Evolutionary conservation across 2,329 filamentous ascomycete species (phyloP), one percentile per base, ranked within the genome.

Genomic region (Colletotrichum orbiculare): DNA sequence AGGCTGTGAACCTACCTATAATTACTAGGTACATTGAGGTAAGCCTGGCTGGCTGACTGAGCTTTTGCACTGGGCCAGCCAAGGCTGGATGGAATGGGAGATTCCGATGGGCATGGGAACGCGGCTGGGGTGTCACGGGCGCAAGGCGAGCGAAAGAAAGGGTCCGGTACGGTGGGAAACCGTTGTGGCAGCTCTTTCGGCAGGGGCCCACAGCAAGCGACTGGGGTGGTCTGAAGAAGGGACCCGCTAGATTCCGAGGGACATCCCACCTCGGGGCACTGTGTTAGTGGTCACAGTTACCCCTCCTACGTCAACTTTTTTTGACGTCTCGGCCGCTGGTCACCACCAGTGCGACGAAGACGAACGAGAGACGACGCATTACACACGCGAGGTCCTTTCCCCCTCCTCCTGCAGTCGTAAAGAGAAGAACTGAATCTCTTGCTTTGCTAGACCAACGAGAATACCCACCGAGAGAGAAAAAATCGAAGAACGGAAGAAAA

Each of bases 261-360:
- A 47, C 63, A 57, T 66, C 47, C 63, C 63, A 66, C 63, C 63
- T 53, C 38, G 57, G 58, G 53, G 25, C 25, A 25, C 25, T 25
- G 25, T 25, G 25, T 25, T 25, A 25, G 25, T 25, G 25, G 25
- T 25, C 25, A 25, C 25, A 25, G 25, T 54, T 66, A 66, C 63
- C 63, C 63, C 63, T 66, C 63, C 58, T 66, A 66, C 63, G 63
- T 66, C 63, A 66, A 66, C 47, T 48, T 53, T 57, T 57, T 56
- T 38, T 41, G 38, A 60, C 43, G 15, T 37, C 49, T 60, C 25
- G 48, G 48, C 62, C 50, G 55, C 38, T 52, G 46, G 52, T 50
- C 46, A 25, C 50, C 34, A 43, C 50, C 34, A 43, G 39, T 37
- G 56, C 54, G 48, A 64, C 42, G 43, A 48, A 41, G 43, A 46